Base-by-base conservation (phyloP, 192 early-diverging fungal species). In the Oehlia diaphana region DNA sequence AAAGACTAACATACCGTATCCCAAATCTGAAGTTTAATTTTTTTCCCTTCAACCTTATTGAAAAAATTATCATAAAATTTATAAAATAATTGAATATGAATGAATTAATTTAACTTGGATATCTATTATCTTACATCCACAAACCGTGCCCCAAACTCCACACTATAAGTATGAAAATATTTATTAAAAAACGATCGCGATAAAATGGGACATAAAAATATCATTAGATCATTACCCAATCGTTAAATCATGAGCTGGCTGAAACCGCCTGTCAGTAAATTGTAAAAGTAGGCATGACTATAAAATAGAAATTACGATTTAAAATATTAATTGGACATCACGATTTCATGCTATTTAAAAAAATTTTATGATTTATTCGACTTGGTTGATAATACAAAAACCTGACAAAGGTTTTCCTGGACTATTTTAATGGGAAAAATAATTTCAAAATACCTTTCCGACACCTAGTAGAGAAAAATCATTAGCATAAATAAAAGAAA, bases 21-120 rank as follows among this genome's bases (percentile, higher is more conserved):
- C 96, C 96, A 98, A 74, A 97, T 95, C 81, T 97, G 95, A 14
- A 97, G 89, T 84, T 96, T 96, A 81, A 97, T 92, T 80, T 91
- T 88, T 79, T 95, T 96, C 69, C 91, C 91, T 76, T 93, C 91
- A 19, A 93, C 82, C 87, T 90, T 28, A 26, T 80, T 47, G 42
- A 19, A 63, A 63, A 44, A 39, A 70, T 42, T 9, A 37, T 69
- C 13, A 14, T 3, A 21, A 58, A 58, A 58, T 58, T 21, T 47
- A 12, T 47, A 44, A 44, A 44, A 47, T 47, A 12, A 47, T 47
- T 47, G 44, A 12, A 47, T 47, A 47, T 12, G 7, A 47, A 12
- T 12, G 44, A 12, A 47, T 47, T 47, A 47, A n/a, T 47, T 47
- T 47, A 12, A 47, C 10, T 47, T 47, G 8, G 28, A 77, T 23